Percentiles rank a stretch among this genome's conserved stretches.
Conservation (phyloP, 1,284 basidiomycete genomes). For the Amylostereum areolatum region DNA sequence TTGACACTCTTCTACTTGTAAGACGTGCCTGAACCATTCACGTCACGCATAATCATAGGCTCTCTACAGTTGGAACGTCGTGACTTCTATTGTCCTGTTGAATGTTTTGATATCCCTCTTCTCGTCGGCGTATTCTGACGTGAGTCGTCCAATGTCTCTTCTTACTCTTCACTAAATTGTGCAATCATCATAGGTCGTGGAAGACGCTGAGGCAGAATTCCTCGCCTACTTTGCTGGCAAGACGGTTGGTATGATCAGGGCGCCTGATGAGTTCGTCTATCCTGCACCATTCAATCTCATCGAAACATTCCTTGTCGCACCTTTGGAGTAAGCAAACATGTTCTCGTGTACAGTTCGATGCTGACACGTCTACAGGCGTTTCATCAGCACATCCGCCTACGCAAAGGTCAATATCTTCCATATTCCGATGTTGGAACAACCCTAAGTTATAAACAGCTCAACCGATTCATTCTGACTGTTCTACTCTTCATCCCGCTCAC, state of each 20-base stretch:
- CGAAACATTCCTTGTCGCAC: slow-evolving; percentile 76
- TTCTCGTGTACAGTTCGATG: not conserved
- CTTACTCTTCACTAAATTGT: slow-evolving; percentile 3
- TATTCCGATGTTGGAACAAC: not conserved
- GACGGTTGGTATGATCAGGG: slow-evolving; percentile 77
- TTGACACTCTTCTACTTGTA: slow-evolving; percentile 79
- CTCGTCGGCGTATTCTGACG: slow-evolving; percentile 84
- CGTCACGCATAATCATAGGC: not conserved
- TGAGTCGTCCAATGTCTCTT: slow-evolving; percentile 33
- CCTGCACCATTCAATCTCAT: slow-evolving; percentile 83
- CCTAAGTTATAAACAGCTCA: slow-evolving; percentile 40
- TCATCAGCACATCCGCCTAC: slow-evolving; percentile 46
- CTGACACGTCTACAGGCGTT: slow-evolving; percentile 30
- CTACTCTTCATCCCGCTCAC: slow-evolving; percentile 80
- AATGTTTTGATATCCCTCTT: slow-evolving; percentile 96
- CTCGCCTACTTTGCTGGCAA: slow-evolving; percentile 87
- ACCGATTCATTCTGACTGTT: slow-evolving; percentile 69
- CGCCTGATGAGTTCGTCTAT: slow-evolving; percentile 74
- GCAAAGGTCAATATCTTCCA: slow-evolving; percentile 35
- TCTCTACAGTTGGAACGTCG: slow-evolving; percentile 70
- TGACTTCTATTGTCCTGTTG: slow-evolving; percentile 82
- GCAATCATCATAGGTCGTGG: slow-evolving; percentile 37
- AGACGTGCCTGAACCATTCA: slow-evolving; percentile 18
- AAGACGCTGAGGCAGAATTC: slow-evolving; percentile 71
- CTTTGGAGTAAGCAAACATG: slow-evolving; percentile 65